Evolutionary conservation across 805 yeast species (phyloP).

Genomic region (Blastobotrys attinorum): DNA sequence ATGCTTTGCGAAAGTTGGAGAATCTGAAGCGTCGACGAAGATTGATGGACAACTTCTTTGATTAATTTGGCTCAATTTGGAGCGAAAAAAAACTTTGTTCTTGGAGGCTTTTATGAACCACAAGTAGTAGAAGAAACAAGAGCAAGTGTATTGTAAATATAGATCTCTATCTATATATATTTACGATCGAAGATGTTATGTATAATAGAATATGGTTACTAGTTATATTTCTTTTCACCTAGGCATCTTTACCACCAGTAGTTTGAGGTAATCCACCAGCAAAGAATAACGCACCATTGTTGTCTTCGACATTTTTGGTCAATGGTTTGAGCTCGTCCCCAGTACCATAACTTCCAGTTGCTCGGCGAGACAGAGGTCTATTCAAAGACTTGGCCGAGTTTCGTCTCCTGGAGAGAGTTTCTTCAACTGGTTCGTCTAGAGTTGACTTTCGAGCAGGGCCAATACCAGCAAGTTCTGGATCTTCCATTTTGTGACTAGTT

Average conservation of each 20-base stretch:
- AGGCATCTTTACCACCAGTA: constrained; percentile 21
- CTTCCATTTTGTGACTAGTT: constrained; percentile 28
- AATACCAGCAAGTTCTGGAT: constrained; percentile 20
- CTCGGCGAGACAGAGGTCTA: constrained; percentile 20
- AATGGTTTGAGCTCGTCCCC: constrained; percentile 24
- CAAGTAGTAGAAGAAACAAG: no score
- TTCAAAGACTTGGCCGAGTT: constrained; percentile 19
- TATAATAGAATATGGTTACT: neutral
- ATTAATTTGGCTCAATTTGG: constrained; percentile 7
- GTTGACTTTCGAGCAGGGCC: constrained; percentile 28
- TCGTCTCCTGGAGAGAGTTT: constrained; percentile 21
- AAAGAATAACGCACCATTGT: constrained; percentile 24
- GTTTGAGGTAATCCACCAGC: constrained; percentile 29
- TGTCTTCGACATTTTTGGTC: constrained; percentile 14
- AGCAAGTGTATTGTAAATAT: no score
- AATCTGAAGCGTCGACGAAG: constrained; percentile 16
- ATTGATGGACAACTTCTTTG: constrained; percentile 13
- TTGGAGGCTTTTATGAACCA: no score
- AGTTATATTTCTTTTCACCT: neutral
- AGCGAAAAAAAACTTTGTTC: no score
- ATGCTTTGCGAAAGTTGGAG: constrained; percentile 19
- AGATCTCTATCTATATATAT: no score
- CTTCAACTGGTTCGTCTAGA: constrained; percentile 19
- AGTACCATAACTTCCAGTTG: constrained; percentile 29
- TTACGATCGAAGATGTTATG: no score